Conservation (phyloP, 805 yeast species). For the Torulaspora delbrueckii region DNA sequence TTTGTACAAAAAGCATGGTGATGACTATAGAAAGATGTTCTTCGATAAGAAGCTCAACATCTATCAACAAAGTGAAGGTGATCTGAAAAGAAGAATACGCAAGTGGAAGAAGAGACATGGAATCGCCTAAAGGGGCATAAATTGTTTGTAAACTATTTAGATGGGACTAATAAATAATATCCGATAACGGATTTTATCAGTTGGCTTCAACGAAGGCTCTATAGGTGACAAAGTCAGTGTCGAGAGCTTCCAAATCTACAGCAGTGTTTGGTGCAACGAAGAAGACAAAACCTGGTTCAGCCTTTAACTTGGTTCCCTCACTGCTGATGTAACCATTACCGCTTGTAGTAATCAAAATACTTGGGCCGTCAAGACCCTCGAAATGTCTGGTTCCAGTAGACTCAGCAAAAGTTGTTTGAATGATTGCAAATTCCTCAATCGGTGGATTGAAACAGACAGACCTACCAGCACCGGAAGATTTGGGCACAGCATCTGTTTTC, state of each 20-base stretch:
- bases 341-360: conserved; percentile 75
- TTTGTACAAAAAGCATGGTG: conserved; percentile 75
- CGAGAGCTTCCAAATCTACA: conserved; percentile 52
- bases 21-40: conserved; percentile 82
- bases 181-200: conserved; percentile 2
- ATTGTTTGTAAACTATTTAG: conserved; percentile 5
- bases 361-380: conserved; percentile 75
- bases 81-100: conserved; percentile 61
- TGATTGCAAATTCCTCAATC: conserved; percentile 91
- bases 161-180: conserved; percentile 4
- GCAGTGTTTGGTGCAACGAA: conserved; percentile 76
- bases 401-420: conserved; percentile 63
- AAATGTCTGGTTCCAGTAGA: conserved; percentile 46
- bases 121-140: conserved; percentile 21
- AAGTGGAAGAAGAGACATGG: conserved; percentile 59
- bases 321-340: conserved; percentile 64
- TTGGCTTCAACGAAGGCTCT: conserved; percentile 83
- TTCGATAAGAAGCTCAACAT: conserved; percentile 85
- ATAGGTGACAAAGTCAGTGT: conserved; percentile 65
- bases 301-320: conserved; percentile 40
- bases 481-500: conserved; percentile 48
- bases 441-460: conserved; percentile 86
- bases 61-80: conserved; percentile 81
- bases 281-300: conserved; percentile 71
- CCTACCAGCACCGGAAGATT: conserved; percentile 62